Conservation (phyloP, 805 yeast species). For the Candida ortonii region DNA sequence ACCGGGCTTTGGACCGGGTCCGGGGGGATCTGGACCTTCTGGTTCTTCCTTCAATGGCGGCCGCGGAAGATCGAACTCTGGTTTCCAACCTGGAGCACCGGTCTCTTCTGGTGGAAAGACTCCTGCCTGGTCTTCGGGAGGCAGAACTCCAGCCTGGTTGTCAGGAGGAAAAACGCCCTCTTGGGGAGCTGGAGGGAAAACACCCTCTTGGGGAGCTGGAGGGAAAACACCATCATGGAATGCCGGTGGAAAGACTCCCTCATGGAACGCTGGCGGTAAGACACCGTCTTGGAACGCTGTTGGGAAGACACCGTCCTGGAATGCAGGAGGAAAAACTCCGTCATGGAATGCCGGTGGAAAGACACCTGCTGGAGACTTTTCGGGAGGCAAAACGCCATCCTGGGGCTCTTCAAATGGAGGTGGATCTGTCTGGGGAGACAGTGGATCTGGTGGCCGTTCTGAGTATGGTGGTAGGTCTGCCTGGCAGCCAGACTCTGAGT, state of each 20-base stretch:
- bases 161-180: constrained; percentile 39
- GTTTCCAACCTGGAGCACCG: constrained; percentile 13
- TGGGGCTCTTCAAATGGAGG: constrained; percentile 35
- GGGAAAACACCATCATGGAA: constrained; percentile 49
- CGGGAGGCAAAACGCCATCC: constrained; percentile 42
- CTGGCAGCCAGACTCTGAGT: constrained; percentile 37
- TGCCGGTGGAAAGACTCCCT: constrained; percentile 38
- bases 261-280: constrained; percentile 37
- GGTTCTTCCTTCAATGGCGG: constrained; percentile 27
- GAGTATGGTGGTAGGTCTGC: constrained; percentile 52
- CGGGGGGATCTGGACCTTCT: constrained; percentile 24
- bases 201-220: constrained; percentile 41
- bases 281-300: constrained; percentile 43
- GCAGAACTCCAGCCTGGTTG: constrained; percentile 48
- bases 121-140: constrained; percentile 40
- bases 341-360: constrained; percentile 45
- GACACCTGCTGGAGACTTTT: constrained; percentile 36
- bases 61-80: constrained; percentile 25
- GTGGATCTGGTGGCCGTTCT: constrained; percentile 39
- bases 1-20: constrained; percentile 22
- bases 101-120: constrained; percentile 38
- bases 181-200: constrained; percentile 36
- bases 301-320: constrained; percentile 34
- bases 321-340: constrained; percentile 47
- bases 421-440: constrained; percentile 33